Evolutionary conservation across 176 grass and related monocot species (phyloP), one percentile per base, ranked within the genome.

Genomic region (Oryza rufipogon): DNA sequence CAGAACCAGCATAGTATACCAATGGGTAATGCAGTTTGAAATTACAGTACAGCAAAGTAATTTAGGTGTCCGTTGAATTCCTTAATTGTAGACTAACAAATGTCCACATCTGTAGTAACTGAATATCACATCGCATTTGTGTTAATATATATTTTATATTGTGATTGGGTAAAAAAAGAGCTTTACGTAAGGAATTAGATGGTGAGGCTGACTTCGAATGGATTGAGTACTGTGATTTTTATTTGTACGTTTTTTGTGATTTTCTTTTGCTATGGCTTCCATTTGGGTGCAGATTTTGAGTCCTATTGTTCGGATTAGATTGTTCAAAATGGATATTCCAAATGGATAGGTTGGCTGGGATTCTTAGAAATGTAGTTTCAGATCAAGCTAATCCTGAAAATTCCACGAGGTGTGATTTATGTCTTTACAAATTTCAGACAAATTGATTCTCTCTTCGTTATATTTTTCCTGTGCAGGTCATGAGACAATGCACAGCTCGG

Each of bases 331-430:
- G 13, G 20, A 1, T 63, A 10, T 23, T 10, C 20, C 20, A 63
- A 4, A 75, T 75, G 10, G 5, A 66, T 88, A 84, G 60, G 39
- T 68, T 13, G 17, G 36, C 30, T 26, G 38, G 41, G 51, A 64
- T 44, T 77, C 47, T 32, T 52, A 6, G 28, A 51, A 64, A 83
- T 20, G 48, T 33, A 54, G 11, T 3, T 47, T 11, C 28, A 11
- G 14, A 83, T 66, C 51, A 60, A 16, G 15, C 7, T 71, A 22
- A 28, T 28, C 28, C 28, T 28, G 28, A 28, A 28, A 28, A 28
- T 28, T 28, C 28, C 28, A 28, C 28, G 28, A 28, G 28, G 28
- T 28, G 28, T 28, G 28, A 28, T 28, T 28, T 28, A 28, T 28
- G 28, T 28, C 28, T 25, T 25, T 28, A 28, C 28, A 28, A 28